Evolutionary conservation across 441 rosid species (phyloP).

Genomic region (Corymbia citriodora): DNA sequence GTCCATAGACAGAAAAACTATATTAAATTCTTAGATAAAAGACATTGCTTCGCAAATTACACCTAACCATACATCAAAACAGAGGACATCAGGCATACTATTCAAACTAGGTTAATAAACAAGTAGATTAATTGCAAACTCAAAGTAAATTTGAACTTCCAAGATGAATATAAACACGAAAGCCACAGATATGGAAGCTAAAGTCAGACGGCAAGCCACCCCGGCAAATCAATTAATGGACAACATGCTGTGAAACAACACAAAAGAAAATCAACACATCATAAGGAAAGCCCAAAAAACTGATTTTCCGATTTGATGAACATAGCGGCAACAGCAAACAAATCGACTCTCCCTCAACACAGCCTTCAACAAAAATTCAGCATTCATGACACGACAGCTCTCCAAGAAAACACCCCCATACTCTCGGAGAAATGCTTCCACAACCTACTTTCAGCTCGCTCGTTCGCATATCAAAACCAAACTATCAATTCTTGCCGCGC

Average conservation of each 20-base stretch:
- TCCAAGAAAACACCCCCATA: background rate
- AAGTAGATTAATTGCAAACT: no score
- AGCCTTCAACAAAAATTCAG: background rate
- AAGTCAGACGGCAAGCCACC: accelerated
- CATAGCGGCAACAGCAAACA: accelerated
- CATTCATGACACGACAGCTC: background rate
- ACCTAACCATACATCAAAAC: no score
- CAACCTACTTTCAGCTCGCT: background rate
- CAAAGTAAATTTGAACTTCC: no score
- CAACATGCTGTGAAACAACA: background rate
- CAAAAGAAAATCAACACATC: background rate
- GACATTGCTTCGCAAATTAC: no score
- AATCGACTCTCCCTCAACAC: background rate
- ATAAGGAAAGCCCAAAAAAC: background rate
- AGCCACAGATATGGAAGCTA: accelerated
- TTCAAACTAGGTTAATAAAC: no score
- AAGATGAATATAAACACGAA: no score
- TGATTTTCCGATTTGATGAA: background rate
- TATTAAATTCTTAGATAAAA: no score
- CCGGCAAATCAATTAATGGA: background rate
- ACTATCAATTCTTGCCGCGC: background rate
- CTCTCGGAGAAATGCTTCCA: background rate
- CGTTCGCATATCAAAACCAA: background rate
- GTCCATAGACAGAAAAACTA: no score
- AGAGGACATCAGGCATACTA: no score